Evolutionary conservation across 2,329 filamentous ascomycete genomes (phyloP).

Genomic region (Paecilomyces formosus): DNA sequence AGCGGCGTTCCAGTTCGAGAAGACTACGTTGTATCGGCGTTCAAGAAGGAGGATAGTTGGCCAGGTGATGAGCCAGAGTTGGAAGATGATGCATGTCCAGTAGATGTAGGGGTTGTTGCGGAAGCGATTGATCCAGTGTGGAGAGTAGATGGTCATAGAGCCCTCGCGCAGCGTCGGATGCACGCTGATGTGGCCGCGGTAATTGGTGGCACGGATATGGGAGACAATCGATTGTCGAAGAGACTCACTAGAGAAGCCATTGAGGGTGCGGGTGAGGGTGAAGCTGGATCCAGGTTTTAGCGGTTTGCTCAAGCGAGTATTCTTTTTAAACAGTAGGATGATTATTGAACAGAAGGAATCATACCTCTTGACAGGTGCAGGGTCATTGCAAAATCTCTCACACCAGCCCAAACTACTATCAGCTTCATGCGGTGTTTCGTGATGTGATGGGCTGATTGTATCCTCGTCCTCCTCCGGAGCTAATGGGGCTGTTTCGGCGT

Average conservation of each 20-base stretch:
- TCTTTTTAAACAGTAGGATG: background rate
- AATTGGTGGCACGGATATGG: slow-evolving; percentile 31
- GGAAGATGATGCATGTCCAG: slow-evolving; percentile 27
- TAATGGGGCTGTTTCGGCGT: background rate
- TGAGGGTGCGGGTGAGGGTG: slow-evolving; percentile 21
- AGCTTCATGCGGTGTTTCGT: background rate
- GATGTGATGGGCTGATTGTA: background rate
- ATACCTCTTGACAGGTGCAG: slow-evolving; percentile 29
- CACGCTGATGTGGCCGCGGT: slow-evolving; percentile 25
- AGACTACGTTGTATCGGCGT: slow-evolving; percentile 26
- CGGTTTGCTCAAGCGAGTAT: background rate
- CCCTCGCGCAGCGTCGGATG: slow-evolving; percentile 14
- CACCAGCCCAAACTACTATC: slow-evolving; percentile 21
- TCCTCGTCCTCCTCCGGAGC: background rate
- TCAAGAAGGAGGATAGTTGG: slow-evolving; percentile 30
- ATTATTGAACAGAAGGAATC: slow-evolving; percentile 1
- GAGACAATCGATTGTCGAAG: slow-evolving; percentile 22
- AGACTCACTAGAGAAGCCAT: slow-evolving; percentile 18
- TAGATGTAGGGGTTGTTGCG: slow-evolving; percentile 27
- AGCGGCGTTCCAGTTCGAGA: slow-evolving; percentile 23
- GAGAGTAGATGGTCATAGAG: slow-evolving; percentile 29
- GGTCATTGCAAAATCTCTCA: slow-evolving; percentile 27
- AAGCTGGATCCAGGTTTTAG: slow-evolving; percentile 3
- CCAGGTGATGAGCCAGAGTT: slow-evolving; percentile 34
- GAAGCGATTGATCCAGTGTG: slow-evolving; percentile 30